Evolutionary conservation across 805 yeast genomes (phyloP), one percentile per base, ranked within the genome.

Genomic region (Ogataea dorogensis): DNA sequence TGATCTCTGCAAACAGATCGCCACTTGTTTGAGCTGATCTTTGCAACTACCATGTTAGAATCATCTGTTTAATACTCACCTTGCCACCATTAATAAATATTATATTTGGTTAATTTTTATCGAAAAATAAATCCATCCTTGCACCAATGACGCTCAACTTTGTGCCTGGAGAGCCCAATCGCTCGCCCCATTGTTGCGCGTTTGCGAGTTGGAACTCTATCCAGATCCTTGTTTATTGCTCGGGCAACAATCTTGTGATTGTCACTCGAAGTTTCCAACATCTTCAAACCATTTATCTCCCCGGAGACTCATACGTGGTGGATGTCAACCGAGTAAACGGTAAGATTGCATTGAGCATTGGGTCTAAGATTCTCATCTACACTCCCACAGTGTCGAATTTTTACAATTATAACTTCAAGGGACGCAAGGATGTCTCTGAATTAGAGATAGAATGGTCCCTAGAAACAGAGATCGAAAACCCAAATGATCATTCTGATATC

Each of bases 11-110:
- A 91, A 71, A 59, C 98, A 91, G 14, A 91, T 80, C 7, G 98
- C 98, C 40, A 93, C 86, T n/a, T 95, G 96, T 51, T 77, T 87
- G 54, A 89, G 77, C 57, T 91, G 94, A 61, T 91, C 98, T 54
- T 85, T 82, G 61, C 98, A 91, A 70, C 96, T 88, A 42, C 9
- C 6, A 11, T 11, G 28, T 35, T 32, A 40, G 36, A 10, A 12
- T 15, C 8, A 8, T 20, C 9, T 13, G 11, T 13, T 28, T 17
- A n/a, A 3, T 18, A 59, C 72, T 40, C 53, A 68, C 72, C 72
- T 70, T 29, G 80, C 81, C 36, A 76, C 81, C 82, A 77, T 75
- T 8, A 20, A 15, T 24, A 14, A 20, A 4, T 22, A 15, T 10
- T 21, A 31, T 29, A 13, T 20, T 21, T 21, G 11, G 9, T 19